Evolutionary conservation across 352 stramenopile species (phyloP), one percentile per base, ranked within the genome.

Genomic region (Blastocystis sp.): DNA sequence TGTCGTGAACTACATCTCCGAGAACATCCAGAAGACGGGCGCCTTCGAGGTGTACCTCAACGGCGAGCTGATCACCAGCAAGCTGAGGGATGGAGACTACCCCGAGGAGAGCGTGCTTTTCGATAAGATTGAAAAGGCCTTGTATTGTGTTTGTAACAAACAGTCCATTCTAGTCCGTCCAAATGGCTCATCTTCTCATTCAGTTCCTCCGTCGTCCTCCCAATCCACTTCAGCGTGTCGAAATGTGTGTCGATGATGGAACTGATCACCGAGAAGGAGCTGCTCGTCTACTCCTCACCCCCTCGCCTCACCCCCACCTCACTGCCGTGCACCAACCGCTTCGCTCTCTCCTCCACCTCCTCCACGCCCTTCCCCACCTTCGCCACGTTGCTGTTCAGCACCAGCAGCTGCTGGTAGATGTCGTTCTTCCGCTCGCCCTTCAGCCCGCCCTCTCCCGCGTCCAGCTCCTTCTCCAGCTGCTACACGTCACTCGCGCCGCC

Each of bases 51-150:
- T 84, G 9, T 84, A 70, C 56, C 53, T 59, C 10, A 70, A 84
- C 45, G 74, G 74, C 69, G 56, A 84, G 45, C 74, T 84, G 34
- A 59, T 84, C 14, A 84, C 52, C 74, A 84, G 74, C 74, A 84
- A 84, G 48, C 61, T 84, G 21, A 45, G 28, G 9, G 56, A 69
- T 53, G 74, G 74, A 56, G 74, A 84, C 56, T 84, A 84, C 40
- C 74, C 74, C 34, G 74, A 84, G 23, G 74, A 84, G 40, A 14
- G 69, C n/a, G 66, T 59, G 5, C 65, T 84, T 3, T 56, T 69
- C n/a, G 48, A 66, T 28, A 69, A 69, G n/a, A 84, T 84, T 17
- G 74, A 84, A 14, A 84, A 84, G 28, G 34, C 67, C n/a, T 28
- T 76, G 40, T 84, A 17, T 2, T 45, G 5, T 84, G 74, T 84